Base-by-base conservation (phyloP, 306 rosid species). In the Prosopis cineraria region DNA sequence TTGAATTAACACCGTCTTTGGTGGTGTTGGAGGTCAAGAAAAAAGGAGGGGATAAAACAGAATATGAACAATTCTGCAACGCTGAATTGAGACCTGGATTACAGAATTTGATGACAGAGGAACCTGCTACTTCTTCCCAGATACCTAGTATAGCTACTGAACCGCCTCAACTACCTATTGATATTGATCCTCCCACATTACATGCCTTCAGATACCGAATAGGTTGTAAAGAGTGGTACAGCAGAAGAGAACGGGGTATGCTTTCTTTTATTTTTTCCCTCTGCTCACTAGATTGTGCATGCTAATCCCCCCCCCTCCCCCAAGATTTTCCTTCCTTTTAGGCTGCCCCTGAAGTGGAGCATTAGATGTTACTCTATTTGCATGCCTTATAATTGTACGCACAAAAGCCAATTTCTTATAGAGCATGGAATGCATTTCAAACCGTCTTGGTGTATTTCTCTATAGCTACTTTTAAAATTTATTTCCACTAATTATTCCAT, bases 11-110 rank as follows among this genome's bases (percentile, higher is more conserved):
- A 20, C 91, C 96, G 4, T 71, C 88, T 6, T 79, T 94, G 89
- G 97, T 94, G 53, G 89, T 94, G 75, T 89, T 94, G 56, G 98
- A 94, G 78, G 91, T 94, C 29, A 94, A 89, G 92, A 94, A 89
- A 73, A 94, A 94, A 79, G 94, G 91, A 62, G 98, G 98, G 10
- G 97, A 94, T 10, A 89, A 53, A 73, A 86, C 79, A 19, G 97
- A 94, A 78, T 92, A 94, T 43, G 96, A 92, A 31, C 89, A 85
- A 9, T 92, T 92, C 60, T 89, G 91, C 56, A 76, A 83, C 52
- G 33, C 62, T 1, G 98, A 94, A 69, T 79, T 94, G 87, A 90
- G 83, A 78, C 94, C 91, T 1, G 93, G 85, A 0, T 31, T 94
- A 82, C 84, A 86, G 80, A 88, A 89, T 56, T 80, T 94, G 91